Evolutionary conservation across 2,329 filamentous ascomycete species (phyloP), one percentile per base, ranked within the genome.

Genomic region (Cladosporium sp.): DNA sequence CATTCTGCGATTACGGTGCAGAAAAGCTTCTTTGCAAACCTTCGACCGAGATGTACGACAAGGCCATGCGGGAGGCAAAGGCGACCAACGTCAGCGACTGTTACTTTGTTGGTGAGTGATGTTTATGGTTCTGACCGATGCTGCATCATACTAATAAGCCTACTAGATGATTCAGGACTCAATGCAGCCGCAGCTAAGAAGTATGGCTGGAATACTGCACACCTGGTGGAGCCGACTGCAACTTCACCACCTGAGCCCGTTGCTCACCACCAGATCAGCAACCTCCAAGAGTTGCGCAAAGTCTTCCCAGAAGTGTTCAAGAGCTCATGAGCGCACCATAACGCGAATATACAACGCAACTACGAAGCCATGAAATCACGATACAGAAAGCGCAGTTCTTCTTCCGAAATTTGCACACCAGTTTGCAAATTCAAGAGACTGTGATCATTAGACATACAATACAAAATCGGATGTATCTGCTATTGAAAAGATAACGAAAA

Each of bases 301-400:
- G 78, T 91, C 12, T 98, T 94, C 71, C 93, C 95, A 0, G 88
- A 96, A 66, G 87, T 97, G 68, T 97, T 99, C 84, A 95, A 91
- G 41, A 61, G 58, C n/a, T 34, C 51, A 28, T 72, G 70, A 72
- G 64, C 55, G 21, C 24, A 12, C 1, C 55, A 12, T 28, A 14
- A 41, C 28, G 36, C 28, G 12, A 52, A 18, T 15, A 47, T 2
- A 24, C 11, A 12, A 59, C 10, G 41, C 24, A 28, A 41, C 55
- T 47, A 59, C 36, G 57, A 59, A 30, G 14, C n/a, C 15, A 59
- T 38, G 57, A 59, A 59, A 18, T n/a, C 55, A 58, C 32, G 55
- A 41, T 41, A 24, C 0, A 36, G 5, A 34, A 1, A 7, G 4
- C 3, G 21, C 4, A n/a, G 10, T 4, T 55, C 15, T 3, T n/a